A percentile compares a stretch with the other conserved stretches of the same genome.
Conservation (phyloP, 2,329 filamentous ascomycete genomes). For the Aspergillus sp. region DNA sequence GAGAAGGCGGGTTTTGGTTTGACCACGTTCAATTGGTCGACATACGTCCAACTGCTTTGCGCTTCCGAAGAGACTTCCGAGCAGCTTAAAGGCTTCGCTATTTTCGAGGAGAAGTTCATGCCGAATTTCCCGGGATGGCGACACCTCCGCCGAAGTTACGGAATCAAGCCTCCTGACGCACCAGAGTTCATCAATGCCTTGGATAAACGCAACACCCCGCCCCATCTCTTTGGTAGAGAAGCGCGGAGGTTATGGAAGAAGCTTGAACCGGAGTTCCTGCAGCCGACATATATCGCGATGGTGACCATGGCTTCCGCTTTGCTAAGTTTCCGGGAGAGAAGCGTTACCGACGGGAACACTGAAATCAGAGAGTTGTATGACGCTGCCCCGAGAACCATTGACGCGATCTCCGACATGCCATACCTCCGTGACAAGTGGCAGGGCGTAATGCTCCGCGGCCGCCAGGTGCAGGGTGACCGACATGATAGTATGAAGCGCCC, state of each 20-base stretch:
- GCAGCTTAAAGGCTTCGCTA: slow-evolving; percentile 51
- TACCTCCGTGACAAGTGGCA: slow-evolving; percentile 33
- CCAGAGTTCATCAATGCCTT: slow-evolving; percentile 22
- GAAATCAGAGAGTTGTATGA: slow-evolving; percentile 20
- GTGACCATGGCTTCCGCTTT: slow-evolving; percentile 35
- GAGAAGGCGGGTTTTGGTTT: slow-evolving; percentile 60
- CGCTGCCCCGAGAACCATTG: slow-evolving; percentile 28
- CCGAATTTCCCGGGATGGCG: slow-evolving; percentile 67
- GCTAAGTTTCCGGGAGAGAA: slow-evolving; percentile 26
- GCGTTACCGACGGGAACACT: slow-evolving; percentile 22
- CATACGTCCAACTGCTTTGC: slow-evolving; percentile 60
- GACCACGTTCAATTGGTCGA: slow-evolving; percentile 72
- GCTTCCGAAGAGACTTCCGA: slow-evolving; percentile 49
- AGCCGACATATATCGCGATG: slow-evolving; percentile 37
- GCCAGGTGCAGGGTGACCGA: slow-evolving; percentile 16
- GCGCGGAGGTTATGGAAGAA: slow-evolving; percentile 26
- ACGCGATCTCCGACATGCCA: slow-evolving; percentile 29
- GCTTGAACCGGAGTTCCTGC: slow-evolving; percentile 31
- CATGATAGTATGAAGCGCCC: slow-evolving; percentile 4
- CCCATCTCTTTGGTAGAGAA: slow-evolving; percentile 21
- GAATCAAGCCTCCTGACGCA: slow-evolving; percentile 19
- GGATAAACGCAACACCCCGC: slow-evolving; percentile 16
- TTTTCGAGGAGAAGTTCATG: slow-evolving; percentile 73
- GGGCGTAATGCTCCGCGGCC: slow-evolving; percentile 29
- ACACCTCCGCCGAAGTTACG: slow-evolving; percentile 24